These are phyloP conservation scores for Sporisorium graminicola DNA, from an alignment of 1,284 basidiomycete genomes.

Conservation along the genomic window DNA sequence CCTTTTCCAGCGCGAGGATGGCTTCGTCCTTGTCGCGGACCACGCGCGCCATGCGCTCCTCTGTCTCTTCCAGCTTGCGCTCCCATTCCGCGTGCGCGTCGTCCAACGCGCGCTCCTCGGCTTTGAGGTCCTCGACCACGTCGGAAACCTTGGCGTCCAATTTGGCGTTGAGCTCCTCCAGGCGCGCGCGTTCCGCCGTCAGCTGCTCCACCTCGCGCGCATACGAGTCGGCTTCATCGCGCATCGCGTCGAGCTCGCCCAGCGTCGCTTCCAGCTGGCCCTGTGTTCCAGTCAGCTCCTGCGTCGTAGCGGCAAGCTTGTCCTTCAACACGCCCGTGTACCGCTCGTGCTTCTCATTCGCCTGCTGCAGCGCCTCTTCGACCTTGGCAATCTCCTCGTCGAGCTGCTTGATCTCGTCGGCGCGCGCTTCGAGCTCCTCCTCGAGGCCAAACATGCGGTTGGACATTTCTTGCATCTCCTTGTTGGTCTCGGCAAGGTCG, in stretches of 20 bases:
- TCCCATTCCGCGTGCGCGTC: slow-evolving; percentile 70
- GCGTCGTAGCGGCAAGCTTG: slow-evolving; percentile 33
- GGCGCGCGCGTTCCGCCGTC: slow-evolving; percentile 31
- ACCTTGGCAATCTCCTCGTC: slow-evolving; percentile 76
- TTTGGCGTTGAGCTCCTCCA: slow-evolving; percentile 58
- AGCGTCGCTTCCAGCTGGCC: slow-evolving; percentile 43
- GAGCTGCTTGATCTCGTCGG: slow-evolving; percentile 73
- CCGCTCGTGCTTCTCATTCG: slow-evolving; percentile 58
- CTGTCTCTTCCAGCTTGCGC: slow-evolving; percentile 66
- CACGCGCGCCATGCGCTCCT: slow-evolving; percentile 54
- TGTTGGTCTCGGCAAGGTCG: slow-evolving; percentile 72
- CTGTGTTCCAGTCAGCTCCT: slow-evolving; percentile 40
- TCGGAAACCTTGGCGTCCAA: slow-evolving; percentile 66
- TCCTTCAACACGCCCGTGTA: slow-evolving; percentile 51
- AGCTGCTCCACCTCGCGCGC: slow-evolving; percentile 51
- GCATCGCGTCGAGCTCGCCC: slow-evolving; percentile 52
- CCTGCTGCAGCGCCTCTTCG: slow-evolving; percentile 76
- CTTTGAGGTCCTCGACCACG: slow-evolving; percentile 70
- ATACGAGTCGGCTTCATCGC: slow-evolving; percentile 51
- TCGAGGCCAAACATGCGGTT: slow-evolving; percentile 53
- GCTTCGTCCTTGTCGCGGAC: slow-evolving; percentile 62
- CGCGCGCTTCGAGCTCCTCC: slow-evolving; percentile 50
- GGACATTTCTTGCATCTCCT: slow-evolving; percentile 74
- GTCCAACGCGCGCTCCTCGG: slow-evolving; percentile 71
- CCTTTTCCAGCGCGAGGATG: slow-evolving; percentile 55